Percentiles rank a stretch among this genome's conserved stretches.
Conservation (phyloP, 306 rosid species). For the Trifolium subterraneum region DNA sequence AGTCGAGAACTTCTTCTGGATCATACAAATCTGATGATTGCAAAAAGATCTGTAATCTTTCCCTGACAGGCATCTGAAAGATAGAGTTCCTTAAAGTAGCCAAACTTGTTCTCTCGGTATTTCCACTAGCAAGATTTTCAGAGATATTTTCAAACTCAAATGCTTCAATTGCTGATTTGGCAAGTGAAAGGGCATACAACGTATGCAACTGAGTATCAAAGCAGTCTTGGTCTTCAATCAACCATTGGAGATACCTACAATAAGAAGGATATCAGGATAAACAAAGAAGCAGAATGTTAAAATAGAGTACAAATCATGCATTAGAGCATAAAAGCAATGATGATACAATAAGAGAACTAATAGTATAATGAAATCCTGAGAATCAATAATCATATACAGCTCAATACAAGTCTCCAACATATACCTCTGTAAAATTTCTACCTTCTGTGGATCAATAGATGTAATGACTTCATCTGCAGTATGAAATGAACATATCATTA, state of each 20-base stretch:
- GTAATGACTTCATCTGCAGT: constrained; percentile 81
- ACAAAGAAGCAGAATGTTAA: constrained; percentile 7
- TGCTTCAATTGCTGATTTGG: constrained; percentile 82
- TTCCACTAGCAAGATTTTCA: constrained; percentile 55
- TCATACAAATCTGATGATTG: constrained; percentile 94
- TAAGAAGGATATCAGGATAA: constrained; percentile 35
- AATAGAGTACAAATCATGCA: constrained; percentile 11
- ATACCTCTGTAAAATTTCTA: constrained; percentile 90
- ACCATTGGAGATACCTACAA: constrained; percentile 91
- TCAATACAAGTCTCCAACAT: constrained; percentile 21
- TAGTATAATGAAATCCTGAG: constrained; percentile 30
- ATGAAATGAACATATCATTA: constrained; percentile 38
- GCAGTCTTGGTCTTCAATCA: constrained; percentile 92
- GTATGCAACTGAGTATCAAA: constrained; percentile 80
- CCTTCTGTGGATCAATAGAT: constrained; percentile 89
- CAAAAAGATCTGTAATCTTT: constrained; percentile 87
- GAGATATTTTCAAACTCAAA: constrained; percentile 56
- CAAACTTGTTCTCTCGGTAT: constrained; percentile 43
- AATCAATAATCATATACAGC: constrained; percentile 32
- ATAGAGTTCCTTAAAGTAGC: constrained; percentile 49
- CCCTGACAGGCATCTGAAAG: constrained; percentile 73
- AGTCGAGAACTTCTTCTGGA: constrained; percentile 91
- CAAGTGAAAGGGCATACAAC: constrained; percentile 88
- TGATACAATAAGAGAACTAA: constrained; percentile 11
- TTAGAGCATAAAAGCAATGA: constrained; percentile 10